A percentile compares a stretch with the other conserved stretches of the same genome.
phyloP scores from a whole-genome alignment of 768 basidiomycete species.

The Russula sp. region DNA sequence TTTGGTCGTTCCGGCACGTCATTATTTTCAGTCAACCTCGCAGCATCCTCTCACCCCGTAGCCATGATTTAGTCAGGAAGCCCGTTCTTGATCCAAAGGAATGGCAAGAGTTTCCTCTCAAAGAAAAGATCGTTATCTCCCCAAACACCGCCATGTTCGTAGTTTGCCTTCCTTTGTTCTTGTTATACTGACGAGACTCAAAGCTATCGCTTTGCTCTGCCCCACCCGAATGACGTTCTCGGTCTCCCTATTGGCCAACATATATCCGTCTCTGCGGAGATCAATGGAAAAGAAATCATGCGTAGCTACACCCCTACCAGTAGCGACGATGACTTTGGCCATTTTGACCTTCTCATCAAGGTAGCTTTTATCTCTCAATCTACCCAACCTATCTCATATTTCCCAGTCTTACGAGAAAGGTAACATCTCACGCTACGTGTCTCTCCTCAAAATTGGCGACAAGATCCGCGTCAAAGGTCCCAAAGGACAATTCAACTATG shows the following conservation, averaged over 20 bases:
- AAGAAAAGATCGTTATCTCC: conserved; percentile 76
- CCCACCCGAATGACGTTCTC: conserved; percentile 65
- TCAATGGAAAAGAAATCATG: conserved; percentile 83
- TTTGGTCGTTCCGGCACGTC: conserved; percentile 37
- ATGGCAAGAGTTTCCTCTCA: conserved; percentile 81
- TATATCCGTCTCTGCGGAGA: conserved; percentile 85
- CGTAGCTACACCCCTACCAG: conserved; percentile 96
- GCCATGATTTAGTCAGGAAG: conserved; percentile 45
- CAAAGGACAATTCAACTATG: conserved; percentile 90
- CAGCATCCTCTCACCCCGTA: conserved; percentile 3
- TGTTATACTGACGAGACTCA: conserved; percentile 7
- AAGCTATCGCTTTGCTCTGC: conserved; percentile 91
- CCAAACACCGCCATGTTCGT: conserved; percentile 93
- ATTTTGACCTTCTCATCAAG: conserved; percentile 97
- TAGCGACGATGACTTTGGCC: conserved; percentile 86
- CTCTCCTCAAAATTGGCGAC: conserved; percentile 80
- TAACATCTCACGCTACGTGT: conserved; percentile 88
- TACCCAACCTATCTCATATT: background rate
- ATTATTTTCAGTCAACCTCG: conserved; percentile 7
- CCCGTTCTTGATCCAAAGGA: conserved; percentile 65
- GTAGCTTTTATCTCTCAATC: conserved; percentile 34
- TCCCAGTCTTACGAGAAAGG: conserved; percentile 90
- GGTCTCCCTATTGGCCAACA: conserved; percentile 97
- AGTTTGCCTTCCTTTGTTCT: conserved; percentile 1
- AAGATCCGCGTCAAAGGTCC: conserved; percentile 90